phyloP scores from a whole-genome alignment of 2,329 filamentous ascomycete genomes.

The Aspergillus quadrilineatus region DNA sequence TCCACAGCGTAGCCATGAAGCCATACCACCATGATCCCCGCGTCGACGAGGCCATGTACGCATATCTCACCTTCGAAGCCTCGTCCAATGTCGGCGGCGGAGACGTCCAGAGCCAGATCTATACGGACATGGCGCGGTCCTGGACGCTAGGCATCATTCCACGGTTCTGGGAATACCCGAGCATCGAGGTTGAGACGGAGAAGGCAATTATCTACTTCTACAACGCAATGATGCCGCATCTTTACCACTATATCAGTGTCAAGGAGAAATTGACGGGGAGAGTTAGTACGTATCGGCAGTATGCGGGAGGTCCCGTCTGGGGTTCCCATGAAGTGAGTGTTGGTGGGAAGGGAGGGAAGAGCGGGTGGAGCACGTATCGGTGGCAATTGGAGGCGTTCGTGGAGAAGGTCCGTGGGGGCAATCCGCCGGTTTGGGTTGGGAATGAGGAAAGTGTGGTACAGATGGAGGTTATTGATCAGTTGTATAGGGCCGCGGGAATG shows the following conservation, averaged over 20 bases:
- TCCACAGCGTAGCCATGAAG: conserved; percentile 32
- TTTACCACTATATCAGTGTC: conserved; percentile 34
- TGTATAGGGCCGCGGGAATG: background rate
- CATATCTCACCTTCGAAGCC: conserved; percentile 28
- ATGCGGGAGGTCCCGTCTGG: background rate
- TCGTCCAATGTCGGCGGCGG: background rate
- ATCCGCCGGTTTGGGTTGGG: background rate
- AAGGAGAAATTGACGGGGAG: background rate
- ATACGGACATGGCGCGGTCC: conserved; percentile 32
- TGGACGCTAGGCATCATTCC: conserved; percentile 26
- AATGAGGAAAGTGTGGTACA: background rate
- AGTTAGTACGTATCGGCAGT: background rate
- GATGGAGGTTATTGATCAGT: background rate
- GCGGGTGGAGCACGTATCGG: background rate
- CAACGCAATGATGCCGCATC: conserved; percentile 36
- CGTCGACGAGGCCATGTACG: conserved; percentile 35
- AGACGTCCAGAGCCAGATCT: conserved; percentile 29
- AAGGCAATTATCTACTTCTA: conserved; percentile 32
- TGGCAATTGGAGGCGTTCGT: background rate
- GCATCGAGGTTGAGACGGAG: conserved; percentile 29
- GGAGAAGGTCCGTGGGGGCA: background rate
- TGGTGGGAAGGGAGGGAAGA: background rate
- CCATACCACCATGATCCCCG: conserved; percentile 26
- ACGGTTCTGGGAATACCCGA: conserved; percentile 34
- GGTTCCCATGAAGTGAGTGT: background rate